Evolutionary conservation across 306 rosid genomes (phyloP).

Genomic region (Cicer yamashitae): DNA sequence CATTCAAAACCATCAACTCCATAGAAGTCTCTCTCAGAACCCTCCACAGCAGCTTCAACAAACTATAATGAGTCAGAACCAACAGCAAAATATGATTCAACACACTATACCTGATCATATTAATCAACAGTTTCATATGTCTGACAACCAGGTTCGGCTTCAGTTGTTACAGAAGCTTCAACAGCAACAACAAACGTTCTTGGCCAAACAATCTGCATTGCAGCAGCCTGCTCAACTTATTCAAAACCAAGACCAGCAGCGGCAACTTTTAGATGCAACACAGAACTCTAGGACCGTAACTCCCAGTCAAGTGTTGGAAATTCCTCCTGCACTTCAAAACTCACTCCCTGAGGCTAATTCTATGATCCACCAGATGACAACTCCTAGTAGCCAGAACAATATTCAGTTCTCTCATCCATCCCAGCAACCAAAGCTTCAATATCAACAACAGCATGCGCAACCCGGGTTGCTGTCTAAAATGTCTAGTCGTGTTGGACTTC

Average conservation of each 20-base stretch:
- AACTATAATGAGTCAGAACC: conserved; percentile 63
- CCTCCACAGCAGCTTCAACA: conserved; percentile 57
- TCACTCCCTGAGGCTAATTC: conserved; percentile 57
- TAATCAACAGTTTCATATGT: conserved; percentile 67
- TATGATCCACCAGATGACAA: conserved; percentile 59
- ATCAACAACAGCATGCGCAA: conserved; percentile 51
- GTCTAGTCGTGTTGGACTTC: conserved; percentile 60
- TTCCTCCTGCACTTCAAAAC: conserved; percentile 56
- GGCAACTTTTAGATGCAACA: conserved; percentile 65
- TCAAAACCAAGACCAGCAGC: conserved; percentile 81
- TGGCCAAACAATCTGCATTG: conserved; percentile 70
- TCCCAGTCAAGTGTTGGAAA: conserved; percentile 63
- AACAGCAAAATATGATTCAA: conserved; percentile 65
- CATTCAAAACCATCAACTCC: conserved; percentile 68
- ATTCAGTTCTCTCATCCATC: conserved; percentile 58
- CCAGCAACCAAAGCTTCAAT: conserved; percentile 74
- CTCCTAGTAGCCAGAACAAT: conserved; percentile 55
- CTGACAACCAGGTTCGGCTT: conserved; percentile 75
- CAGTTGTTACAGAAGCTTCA: conserved; percentile 83
- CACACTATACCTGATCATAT: conserved; percentile 62
- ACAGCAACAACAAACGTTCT: conserved; percentile 71
- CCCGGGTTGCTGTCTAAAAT: conserved; percentile 58
- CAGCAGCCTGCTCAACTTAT: conserved; percentile 68
- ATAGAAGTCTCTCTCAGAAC: conserved; percentile 67
- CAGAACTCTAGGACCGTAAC: conserved; percentile 63